Base-by-base conservation (phyloP, 83 land plant species). In the Thuja plicata region DNA sequence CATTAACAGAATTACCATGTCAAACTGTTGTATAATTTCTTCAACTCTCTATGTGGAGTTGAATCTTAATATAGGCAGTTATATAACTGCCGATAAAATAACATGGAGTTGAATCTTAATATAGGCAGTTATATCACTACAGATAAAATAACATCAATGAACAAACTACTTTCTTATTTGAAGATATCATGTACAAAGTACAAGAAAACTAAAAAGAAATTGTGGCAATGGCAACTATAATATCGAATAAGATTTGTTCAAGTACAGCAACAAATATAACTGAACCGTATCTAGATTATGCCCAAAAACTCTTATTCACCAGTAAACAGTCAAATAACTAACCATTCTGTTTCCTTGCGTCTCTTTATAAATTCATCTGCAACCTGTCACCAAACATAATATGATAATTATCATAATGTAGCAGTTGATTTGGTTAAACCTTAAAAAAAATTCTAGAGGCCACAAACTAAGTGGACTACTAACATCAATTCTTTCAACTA, bases 351-450 rank as follows among this genome's bases (percentile, higher is more conserved):
- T 50, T 95, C 97, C 89, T 83, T 90, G 19, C 97, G 91, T 87
- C 97, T 92, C 88, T 92, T 95, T 41, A 95, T 85, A 86, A 95
- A 94, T 90, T 95, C 97, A 89, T 95, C 95, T 27, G 95, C 97
- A 73, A 95, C 97, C 97, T 95, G 90, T 30, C 40, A 88, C 38
- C 79, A 87, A 57, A 76, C 60, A 35, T 83, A 54, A 54, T 54
- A 54, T 54, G 19, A 54, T 10, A 45, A 46, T 48, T 46, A 27
- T 15, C 35, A 41, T 83, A 52, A 52, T 27, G 48, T 46, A 83
- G 85, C 48, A 11, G 55, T 83, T 45, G n/a, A 83, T 46, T 83
- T 46, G 50, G 34, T 15, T 46, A 83, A 6, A 83, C 27, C 17
- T 46, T 9, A 83, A 83, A 48, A 7, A 10, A 0, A 43, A 40